Evolutionary conservation across 2,329 filamentous ascomycete genomes (phyloP).

Genomic region (Aspergillus glaucus): DNA sequence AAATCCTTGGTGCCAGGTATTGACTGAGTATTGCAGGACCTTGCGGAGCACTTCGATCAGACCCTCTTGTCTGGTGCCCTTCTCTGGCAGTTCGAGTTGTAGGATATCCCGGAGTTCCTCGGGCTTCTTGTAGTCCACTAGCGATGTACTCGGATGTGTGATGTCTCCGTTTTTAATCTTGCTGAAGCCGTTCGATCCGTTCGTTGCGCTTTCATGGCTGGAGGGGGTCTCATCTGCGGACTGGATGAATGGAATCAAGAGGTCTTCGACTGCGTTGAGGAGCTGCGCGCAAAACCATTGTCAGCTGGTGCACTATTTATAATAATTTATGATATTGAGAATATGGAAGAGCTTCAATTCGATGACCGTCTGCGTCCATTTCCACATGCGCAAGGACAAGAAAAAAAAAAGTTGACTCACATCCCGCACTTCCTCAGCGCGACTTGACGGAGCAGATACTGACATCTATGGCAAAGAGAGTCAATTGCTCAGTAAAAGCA

Average conservation of each 20-base stretch:
- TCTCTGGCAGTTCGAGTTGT: slow-evolving; percentile 49
- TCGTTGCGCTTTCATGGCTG: slow-evolving; percentile 5
- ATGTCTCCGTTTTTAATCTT: slow-evolving; percentile 50
- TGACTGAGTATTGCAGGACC: slow-evolving; percentile 79
- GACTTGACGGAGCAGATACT: slow-evolving; percentile 15
- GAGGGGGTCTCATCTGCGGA: slow-evolving; percentile 32
- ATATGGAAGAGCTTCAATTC: background rate
- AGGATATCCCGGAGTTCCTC: slow-evolving; percentile 53
- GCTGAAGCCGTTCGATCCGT: slow-evolving; percentile 17
- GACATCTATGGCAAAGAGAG: slow-evolving; percentile 17
- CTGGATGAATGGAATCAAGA: slow-evolving; percentile 40
- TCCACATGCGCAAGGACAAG: background rate
- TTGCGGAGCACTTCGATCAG: slow-evolving; percentile 64
- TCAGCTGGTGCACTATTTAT: background rate
- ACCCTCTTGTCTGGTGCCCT: slow-evolving; percentile 59
- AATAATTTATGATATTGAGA: background rate
- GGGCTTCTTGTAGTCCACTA: slow-evolving; percentile 59
- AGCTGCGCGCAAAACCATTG: slow-evolving; percentile 19
- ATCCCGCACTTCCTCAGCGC: slow-evolving; percentile 37
- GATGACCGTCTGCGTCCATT: background rate
- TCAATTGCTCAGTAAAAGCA: slow-evolving; percentile 7
- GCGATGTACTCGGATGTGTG: slow-evolving; percentile 51
- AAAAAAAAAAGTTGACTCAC: slow-evolving; percentile 25
- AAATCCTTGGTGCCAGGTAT: slow-evolving; percentile 98
- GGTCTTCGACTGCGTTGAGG: slow-evolving; percentile 35